Conservation (phyloP, 495 filamentous ascomycete genomes). For the Amphirosellinia nigrospora region DNA sequence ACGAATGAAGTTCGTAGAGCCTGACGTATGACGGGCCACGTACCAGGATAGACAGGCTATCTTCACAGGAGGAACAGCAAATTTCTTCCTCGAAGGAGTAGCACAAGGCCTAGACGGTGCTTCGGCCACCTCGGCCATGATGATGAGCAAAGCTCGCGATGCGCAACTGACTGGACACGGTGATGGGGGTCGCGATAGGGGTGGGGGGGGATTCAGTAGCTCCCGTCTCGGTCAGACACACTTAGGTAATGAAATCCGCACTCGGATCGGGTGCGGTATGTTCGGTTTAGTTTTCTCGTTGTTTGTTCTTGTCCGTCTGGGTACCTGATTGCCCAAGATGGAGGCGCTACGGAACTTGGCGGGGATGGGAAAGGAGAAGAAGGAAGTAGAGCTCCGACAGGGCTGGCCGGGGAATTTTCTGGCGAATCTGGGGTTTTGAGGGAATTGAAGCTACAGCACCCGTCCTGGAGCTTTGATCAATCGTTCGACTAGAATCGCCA, state of each 20-base stretch:
- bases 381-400: constrained; percentile 7
- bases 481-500: constrained; percentile 5
- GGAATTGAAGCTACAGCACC: constrained; percentile 15
- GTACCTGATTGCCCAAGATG: constrained; percentile 1
- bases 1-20: constrained; percentile 12
- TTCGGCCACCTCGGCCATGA: constrained; percentile 19
- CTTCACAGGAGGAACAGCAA: constrained; percentile 63
- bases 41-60: constrained; percentile 68
- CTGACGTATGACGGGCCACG: constrained; percentile 34
- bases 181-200: constrained; percentile 21
- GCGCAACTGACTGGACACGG: constrained; percentile 13
- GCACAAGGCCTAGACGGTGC: constrained; percentile 31
- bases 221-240: constrained; percentile 21
- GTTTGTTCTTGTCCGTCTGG: neutral
- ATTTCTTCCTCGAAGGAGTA: constrained; percentile 44
- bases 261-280: neutral
- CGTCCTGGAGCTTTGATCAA: constrained; percentile 9
- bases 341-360: constrained; percentile 21
- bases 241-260: constrained; percentile 16
- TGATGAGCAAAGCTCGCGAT: constrained; percentile 14
- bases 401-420: constrained; percentile 16
- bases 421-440: constrained; percentile 19
- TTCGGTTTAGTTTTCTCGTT: neutral
- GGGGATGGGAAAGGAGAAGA: constrained; percentile 20
- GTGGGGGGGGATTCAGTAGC: constrained; percentile 25